Base-by-base conservation (phyloP, 129 eudicot genomes). In the Artemisia tridentata region DNA sequence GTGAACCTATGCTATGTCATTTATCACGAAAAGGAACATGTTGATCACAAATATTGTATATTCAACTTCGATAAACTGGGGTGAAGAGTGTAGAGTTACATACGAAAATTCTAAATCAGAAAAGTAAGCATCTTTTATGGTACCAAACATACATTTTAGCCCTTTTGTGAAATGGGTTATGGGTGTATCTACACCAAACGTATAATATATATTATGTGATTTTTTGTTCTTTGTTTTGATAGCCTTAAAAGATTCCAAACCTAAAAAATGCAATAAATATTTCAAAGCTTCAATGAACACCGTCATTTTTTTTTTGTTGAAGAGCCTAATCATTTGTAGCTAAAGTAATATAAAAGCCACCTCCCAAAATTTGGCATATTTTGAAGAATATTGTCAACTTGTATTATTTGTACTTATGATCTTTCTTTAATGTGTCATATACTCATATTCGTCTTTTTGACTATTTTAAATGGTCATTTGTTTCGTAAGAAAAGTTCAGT, bases 321-420 rank as follows among this genome's bases (percentile, higher is more conserved):
- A 68, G 31, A 60, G 34, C 56, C 65, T 21, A 54, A 48, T 31
- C 20, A 58, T 76, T 68, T 68, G 63, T 48, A 67, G 45, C 54
- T 68, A 61, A 76, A 76, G 75, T 68, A 34, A 69, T 69, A 34
- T 51, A 68, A 76, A 76, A 76, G 80, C 69, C 70, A 68, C 74
- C 74, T 75, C 64, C 68, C 34, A 68, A 49, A 68, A 31, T 25
- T 76, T 76, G 80, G 75, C 80, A 76, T 76, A 76, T 69, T 68
- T 68, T 21, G 64, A 45, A 76, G 71, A 69, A 76, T 76, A 76
- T 47, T 38, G 43, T 70, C 75, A 60, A 50, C 65, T 63, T 76
- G 68, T 50, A 60, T 69, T 63, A 58, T 76, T 76, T 45, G 2
- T 45, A 76, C 80, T 76, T 76, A 63, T 65, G n/a, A 53, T 7